These are phyloP conservation scores for Pilatotrama ljubarskyi DNA, from an alignment of 768 basidiomycete genomes.

Conservation along the genomic window DNA sequence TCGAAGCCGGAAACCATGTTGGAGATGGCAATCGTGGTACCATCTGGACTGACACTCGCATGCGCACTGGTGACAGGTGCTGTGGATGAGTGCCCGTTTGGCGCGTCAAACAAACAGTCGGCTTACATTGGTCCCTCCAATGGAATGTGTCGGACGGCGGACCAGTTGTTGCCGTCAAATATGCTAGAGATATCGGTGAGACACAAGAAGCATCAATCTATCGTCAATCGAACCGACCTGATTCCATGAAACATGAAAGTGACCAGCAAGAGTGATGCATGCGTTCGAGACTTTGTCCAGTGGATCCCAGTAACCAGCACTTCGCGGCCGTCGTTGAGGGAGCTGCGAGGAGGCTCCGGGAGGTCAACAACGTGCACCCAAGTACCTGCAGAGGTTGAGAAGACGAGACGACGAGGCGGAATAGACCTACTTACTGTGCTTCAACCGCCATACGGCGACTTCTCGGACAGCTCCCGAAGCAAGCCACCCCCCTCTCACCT, in stretches of 20 bases:
- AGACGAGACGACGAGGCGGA: background rate
- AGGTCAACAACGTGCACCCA: background rate
- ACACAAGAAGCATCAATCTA: too few species aligned
- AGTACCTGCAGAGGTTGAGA: background rate
- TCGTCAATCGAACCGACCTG: too few species aligned
- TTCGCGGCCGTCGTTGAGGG: background rate
- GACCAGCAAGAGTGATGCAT: background rate
- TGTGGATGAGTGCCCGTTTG: too few species aligned
- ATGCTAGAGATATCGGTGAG: background rate
- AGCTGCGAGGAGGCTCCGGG: background rate
- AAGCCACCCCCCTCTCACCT: too few species aligned
- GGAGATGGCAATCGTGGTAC: background rate
- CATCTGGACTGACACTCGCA: background rate
- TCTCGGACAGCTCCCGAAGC: too few species aligned
- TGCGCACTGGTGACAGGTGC: background rate
- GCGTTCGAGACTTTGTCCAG: constrained; percentile 1
- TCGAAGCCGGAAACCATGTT: background rate
- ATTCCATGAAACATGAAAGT: constrained; percentile 2
- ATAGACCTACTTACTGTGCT: background rate
- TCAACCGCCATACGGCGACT: background rate
- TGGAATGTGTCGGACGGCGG: background rate
- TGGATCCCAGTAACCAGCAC: constrained; percentile 2
- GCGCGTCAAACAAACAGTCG: too few species aligned
- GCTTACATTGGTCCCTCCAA: background rate
- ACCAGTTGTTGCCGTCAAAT: background rate